Evolutionary conservation across 495 filamentous ascomycete species (phyloP), one percentile per base, ranked within the genome.

Genomic region (Trichoderma parareesei): DNA sequence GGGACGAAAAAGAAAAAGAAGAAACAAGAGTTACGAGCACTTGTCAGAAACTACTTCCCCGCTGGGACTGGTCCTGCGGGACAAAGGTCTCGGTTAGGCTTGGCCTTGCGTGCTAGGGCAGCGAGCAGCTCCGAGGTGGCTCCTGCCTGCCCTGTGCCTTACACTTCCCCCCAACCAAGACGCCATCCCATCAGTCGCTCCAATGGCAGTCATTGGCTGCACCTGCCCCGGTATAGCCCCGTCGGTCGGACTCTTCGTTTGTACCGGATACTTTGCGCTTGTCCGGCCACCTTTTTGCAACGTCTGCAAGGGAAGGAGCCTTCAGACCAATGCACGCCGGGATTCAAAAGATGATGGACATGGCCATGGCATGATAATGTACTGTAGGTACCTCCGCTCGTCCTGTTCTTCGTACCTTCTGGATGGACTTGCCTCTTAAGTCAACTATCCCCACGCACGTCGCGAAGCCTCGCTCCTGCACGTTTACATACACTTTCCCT

Each of bases 361-460:
- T 57, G 53, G 53, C 53, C 53, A 57, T 57, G 53, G 53, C 53
- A 57, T 35, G 53, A 57, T 37, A 57, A 27, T 1, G 27, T 27
- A 27, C 27, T n/a, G n/a, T n/a, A n/a, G n/a, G n/a, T 27, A 27
- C 27, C 27, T 27, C 27, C 27, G 27, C 27, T 27, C 27, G 27
- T 27, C 0, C 27, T 27, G 27, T 27, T 27, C 27, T 27, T 27
- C 27, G 27, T 27, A 27, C 27, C 27, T 27, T 27, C 27, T 57
- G 53, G 53, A 35, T 57, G 53, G 53, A 57, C 53, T 57, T 57
- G 53, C 53, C 53, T 37, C 18, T 57, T 57, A 57, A 57, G 53
- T 57, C 53, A 35, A 57, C 53, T 33, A 33, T 57, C 53, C 53
- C 53, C 53, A 57, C 53, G 53, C 53, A 14, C 11, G 4, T 35